Evolutionary conservation across 75 land plant species (phyloP).

Genomic region (Picea glauca): DNA sequence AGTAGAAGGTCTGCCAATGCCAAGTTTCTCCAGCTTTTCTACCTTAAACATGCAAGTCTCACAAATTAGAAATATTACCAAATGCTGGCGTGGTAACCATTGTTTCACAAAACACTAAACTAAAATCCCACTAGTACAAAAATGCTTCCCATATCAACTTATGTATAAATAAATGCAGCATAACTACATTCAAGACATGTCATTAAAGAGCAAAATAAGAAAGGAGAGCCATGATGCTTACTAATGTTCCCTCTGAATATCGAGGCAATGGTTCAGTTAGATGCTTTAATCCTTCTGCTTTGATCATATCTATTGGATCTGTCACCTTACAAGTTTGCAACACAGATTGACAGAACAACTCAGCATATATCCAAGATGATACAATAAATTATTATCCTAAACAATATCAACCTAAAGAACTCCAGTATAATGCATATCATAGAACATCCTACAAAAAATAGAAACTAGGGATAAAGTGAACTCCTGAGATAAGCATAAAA

Average conservation of each 20-base stretch:
- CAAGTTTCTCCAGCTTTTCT: slow-evolving; percentile 89
- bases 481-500: no score
- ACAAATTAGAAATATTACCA: neutral
- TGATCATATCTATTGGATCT: slow-evolving; percentile 35
- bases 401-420: neutral
- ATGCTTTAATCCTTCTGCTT: slow-evolving; percentile 65
- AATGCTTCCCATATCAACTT: neutral
- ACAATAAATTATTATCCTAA: slow-evolving; percentile 11
- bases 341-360: slow-evolving; percentile 5
- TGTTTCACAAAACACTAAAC: neutral
- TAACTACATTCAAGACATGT: neutral
- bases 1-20: slow-evolving; percentile 99
- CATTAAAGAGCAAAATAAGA: neutral
- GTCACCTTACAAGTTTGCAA: slow-evolving; percentile 26
- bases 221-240: slow-evolving; percentile 16
- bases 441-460: no score
- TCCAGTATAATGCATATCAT: neutral
- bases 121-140: neutral
- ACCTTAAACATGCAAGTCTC: slow-evolving; percentile 37
- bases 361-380: neutral
- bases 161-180: slow-evolving; percentile 6
- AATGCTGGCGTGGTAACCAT: neutral
- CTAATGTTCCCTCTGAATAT: slow-evolving; percentile 82
- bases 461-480: no score
- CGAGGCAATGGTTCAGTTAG: slow-evolving; percentile 83